Percentiles rank a stretch among this genome's conserved stretches.
phyloP scores from a whole-genome alignment of 1,284 basidiomycete genomes.

The Leccinum holopus region DNA sequence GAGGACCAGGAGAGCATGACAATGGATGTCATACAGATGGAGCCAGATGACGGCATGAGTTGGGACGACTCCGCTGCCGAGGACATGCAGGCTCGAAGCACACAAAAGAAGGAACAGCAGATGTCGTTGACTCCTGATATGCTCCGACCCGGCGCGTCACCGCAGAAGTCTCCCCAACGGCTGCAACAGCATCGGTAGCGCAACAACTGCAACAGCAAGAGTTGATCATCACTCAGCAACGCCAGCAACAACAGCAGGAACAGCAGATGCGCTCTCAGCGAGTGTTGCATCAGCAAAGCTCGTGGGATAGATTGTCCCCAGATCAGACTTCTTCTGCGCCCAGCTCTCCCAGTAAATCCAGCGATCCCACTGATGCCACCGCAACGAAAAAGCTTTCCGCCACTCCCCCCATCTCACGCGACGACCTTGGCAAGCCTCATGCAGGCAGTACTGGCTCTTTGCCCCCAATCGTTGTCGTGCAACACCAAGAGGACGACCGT shows the following conservation, averaged over 20 bases:
- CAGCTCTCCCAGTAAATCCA: slow-evolving; percentile 27
- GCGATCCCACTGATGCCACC: slow-evolving; percentile 56
- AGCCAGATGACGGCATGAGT: slow-evolving; percentile 71
- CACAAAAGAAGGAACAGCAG: slow-evolving; percentile 27
- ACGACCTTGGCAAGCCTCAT: slow-evolving; percentile 36
- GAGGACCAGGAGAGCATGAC: slow-evolving; percentile 29
- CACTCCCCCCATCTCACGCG: slow-evolving; percentile 73
- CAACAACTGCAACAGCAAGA: slow-evolving; percentile 28
- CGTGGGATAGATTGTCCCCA: slow-evolving; percentile 23
- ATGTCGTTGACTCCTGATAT: slow-evolving; percentile 20
- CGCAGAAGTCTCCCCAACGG: slow-evolving; percentile 26
- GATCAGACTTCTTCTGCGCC: slow-evolving; percentile 26
- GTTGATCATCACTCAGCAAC: slow-evolving; percentile 32
- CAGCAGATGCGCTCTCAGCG: slow-evolving; percentile 34
- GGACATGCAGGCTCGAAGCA: slow-evolving; percentile 42
- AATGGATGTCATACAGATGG: slow-evolving; percentile 40
- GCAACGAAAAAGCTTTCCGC: slow-evolving; percentile 75
- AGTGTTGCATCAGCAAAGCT: slow-evolving; percentile 29
- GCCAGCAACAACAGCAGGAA: slow-evolving; percentile 29
- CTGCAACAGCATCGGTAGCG: slow-evolving; percentile 35
- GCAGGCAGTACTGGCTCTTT: slow-evolving; percentile 36
- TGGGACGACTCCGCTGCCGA: slow-evolving; percentile 69
- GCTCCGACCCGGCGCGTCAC: slow-evolving; percentile 16
- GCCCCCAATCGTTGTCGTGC: slow-evolving; percentile 47
- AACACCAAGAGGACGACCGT: slow-evolving; percentile 55